Conservation (phyloP, 768 basidiomycete genomes). For the Pleurotus eryngii region DNA sequence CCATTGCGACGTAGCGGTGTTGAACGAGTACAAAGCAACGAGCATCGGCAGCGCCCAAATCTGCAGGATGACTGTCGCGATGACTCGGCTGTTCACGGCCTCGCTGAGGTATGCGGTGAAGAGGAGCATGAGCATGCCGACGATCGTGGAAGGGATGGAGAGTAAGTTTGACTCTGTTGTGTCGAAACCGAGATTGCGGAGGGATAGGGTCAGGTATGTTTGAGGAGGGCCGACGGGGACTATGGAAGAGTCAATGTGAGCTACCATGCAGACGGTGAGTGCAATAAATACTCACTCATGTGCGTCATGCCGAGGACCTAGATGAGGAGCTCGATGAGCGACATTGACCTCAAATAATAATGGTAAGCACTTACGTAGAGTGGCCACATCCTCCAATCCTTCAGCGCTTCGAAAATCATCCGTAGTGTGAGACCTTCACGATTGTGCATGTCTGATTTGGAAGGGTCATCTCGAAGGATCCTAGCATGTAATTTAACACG, state of each 20-base stretch:
- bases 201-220: slow-evolving; percentile 60
- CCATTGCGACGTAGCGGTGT: slow-evolving; percentile 48
- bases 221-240: slow-evolving; percentile 60
- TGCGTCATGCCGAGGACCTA: slow-evolving; percentile 45
- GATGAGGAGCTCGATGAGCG: not conserved
- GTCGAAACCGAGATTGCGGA: slow-evolving; percentile 59
- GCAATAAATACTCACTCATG: slow-evolving; percentile 36
- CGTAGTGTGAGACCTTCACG: slow-evolving; percentile 52
- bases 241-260: slow-evolving; percentile 13
- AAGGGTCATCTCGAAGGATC: slow-evolving; percentile 62
- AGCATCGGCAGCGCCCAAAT: slow-evolving; percentile 64
- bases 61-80: slow-evolving; percentile 49
- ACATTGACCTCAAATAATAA: not conserved
- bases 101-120: slow-evolving; percentile 50
- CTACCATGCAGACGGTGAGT: not conserved
- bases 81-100: slow-evolving; percentile 52
- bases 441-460: slow-evolving; percentile 70
- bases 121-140: slow-evolving; percentile 49
- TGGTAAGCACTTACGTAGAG: slow-evolving; percentile 36
- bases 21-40: slow-evolving; percentile 52
- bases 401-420: slow-evolving; percentile 49
- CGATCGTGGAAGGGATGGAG: slow-evolving; percentile 53
- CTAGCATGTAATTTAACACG: slow-evolving; percentile 13
- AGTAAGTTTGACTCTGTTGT: slow-evolving; percentile 64
- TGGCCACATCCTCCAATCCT: slow-evolving; percentile 66